phyloP scores from a whole-genome alignment of 2,329 filamentous ascomycete genomes.

The Thermoascus crustaceus region DNA sequence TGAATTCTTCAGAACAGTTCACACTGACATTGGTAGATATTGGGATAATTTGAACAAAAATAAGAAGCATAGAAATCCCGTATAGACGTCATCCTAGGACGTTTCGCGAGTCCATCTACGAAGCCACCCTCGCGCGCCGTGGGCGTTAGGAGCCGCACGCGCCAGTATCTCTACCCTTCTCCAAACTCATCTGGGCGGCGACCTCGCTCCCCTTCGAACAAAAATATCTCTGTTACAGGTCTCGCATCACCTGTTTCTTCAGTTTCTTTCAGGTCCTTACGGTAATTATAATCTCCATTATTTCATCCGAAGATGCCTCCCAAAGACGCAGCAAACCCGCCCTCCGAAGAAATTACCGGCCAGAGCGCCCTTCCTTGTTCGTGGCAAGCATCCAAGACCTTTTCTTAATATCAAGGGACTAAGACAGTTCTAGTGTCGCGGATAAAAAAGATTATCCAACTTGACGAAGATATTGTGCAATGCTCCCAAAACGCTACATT shows the following conservation, averaged over 20 bases:
- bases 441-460: constrained; percentile 88
- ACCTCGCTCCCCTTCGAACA: neutral
- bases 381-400: constrained; percentile 25
- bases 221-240: neutral
- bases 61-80: no score
- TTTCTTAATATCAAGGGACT: constrained; percentile 6
- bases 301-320: constrained; percentile 60
- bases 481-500: constrained; percentile 94
- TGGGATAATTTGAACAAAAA: no score
- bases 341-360: constrained; percentile 73
- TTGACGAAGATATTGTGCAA: constrained; percentile 75
- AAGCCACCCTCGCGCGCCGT: constrained; percentile 1
- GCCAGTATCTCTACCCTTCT: constrained; percentile 1
- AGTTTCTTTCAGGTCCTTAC: neutral
- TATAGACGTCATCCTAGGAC: no score
- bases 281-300: neutral
- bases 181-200: no score
- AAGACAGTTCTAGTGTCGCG: constrained; percentile 61
- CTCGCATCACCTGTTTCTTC: neutral
- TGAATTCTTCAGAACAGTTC: no score
- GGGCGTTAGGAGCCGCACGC: constrained; percentile 2
- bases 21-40: no score
- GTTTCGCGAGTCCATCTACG: no score
- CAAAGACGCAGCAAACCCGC: constrained; percentile 76
- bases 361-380: constrained; percentile 76